phyloP scores from a whole-genome alignment of 805 yeast species.

The Saturnispora silvae region DNA sequence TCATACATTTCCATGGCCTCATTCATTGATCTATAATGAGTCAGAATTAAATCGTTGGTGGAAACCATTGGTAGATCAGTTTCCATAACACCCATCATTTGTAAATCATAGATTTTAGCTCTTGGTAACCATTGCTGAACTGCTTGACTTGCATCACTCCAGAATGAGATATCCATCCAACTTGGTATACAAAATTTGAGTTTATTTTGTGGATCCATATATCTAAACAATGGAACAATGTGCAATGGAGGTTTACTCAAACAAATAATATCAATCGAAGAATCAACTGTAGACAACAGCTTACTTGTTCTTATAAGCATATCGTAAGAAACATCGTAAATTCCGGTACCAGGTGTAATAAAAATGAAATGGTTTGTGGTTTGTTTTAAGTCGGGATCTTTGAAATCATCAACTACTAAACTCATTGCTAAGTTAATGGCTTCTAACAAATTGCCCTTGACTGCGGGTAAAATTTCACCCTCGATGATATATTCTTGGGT shows the following conservation, averaged over 20 bases:
- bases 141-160: constrained; percentile 47
- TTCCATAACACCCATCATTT: constrained; percentile 98
- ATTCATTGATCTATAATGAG: constrained; percentile 29
- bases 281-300: constrained; percentile 65
- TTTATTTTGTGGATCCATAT: constrained; percentile 38
- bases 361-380: constrained; percentile 85
- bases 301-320: constrained; percentile 65
- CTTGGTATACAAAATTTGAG: constrained; percentile 76
- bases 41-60: constrained; percentile 44
- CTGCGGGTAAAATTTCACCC: constrained; percentile 71
- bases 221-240: constrained; percentile 80
- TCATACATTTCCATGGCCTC: constrained; percentile 68
- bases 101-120: constrained; percentile 87
- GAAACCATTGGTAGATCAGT: constrained; percentile 67
- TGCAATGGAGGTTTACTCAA: constrained; percentile 87
- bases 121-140: constrained; percentile 78
- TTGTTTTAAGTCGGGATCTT: constrained; percentile 78
- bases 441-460: constrained; percentile 82
- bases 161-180: constrained; percentile 92
- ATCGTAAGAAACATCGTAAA: constrained; percentile 83
- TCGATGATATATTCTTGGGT: constrained; percentile 32
- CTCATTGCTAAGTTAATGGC: constrained; percentile 79
- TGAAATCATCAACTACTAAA: constrained; percentile 62
- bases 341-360: constrained; percentile 86
- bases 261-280: constrained; percentile 82